A percentile compares a stretch with the other conserved stretches of the same genome.
Conservation (phyloP, 1,284 basidiomycete species). For the Heterobasidion annosum region DNA sequence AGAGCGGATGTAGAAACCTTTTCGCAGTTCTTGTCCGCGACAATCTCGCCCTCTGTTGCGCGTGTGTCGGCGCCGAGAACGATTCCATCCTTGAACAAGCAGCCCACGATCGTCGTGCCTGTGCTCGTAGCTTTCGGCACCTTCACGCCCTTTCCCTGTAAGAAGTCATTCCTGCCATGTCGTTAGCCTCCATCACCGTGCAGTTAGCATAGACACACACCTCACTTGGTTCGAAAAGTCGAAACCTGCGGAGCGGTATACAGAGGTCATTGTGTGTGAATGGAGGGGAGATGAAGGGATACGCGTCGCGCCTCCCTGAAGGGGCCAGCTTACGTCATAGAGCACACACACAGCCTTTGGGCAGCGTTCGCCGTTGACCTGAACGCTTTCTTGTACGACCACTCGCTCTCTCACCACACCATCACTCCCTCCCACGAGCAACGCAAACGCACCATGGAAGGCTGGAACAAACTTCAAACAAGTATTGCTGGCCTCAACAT, state of each 20-base stretch:
- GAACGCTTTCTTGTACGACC: background rate
- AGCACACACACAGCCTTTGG: background rate
- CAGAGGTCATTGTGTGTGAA: constrained; percentile 18
- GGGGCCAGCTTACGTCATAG: constrained; percentile 3
- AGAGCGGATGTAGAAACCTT: constrained; percentile 49
- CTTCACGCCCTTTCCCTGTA: constrained; percentile 60
- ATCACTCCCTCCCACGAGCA: constrained; percentile 10
- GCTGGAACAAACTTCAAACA: constrained; percentile 62
- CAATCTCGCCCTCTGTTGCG: constrained; percentile 91
- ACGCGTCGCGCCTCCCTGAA: constrained; percentile 6
- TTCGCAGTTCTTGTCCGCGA: constrained; percentile 99
- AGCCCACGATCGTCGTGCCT: constrained; percentile 97
- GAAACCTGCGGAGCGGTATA: constrained; percentile 21
- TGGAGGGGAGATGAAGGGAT: constrained; percentile 4
- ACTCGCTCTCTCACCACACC: background rate
- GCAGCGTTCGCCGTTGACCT: background rate
- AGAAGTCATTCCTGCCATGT: constrained; percentile 66
- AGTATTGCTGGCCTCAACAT: constrained; percentile 55
- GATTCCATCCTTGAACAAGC: constrained; percentile 89
- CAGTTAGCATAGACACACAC: constrained; percentile 11
- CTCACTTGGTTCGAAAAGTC: constrained; percentile 27
- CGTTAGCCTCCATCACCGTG: background rate
- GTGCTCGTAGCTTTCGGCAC: constrained; percentile 86
- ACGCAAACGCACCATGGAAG: constrained; percentile 47
- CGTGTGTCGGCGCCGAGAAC: constrained; percentile 96